Conservation (phyloP, 1,284 basidiomycete species). For the Ceratobasidium sp. region DNA sequence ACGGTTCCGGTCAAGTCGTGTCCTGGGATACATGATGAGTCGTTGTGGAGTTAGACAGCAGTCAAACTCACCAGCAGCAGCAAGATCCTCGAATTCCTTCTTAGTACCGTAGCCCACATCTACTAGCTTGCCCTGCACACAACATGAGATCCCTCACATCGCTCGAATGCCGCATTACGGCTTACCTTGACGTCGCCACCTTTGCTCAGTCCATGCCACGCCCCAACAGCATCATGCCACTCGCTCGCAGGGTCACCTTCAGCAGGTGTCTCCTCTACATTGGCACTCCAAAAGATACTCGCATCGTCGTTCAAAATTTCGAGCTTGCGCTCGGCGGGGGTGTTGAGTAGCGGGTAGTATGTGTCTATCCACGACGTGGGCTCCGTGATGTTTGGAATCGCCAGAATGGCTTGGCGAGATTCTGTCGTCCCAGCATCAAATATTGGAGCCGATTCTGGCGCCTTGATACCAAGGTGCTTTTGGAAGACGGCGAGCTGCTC, state of each 20-base stretch:
- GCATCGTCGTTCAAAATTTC: constrained; percentile 69
- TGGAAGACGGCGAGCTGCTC: constrained; percentile 71
- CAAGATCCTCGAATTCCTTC: constrained; percentile 77
- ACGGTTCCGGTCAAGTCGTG: constrained; percentile 83
- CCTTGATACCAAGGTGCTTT: constrained; percentile 64
- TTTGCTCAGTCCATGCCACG: constrained; percentile 76
- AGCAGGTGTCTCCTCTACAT: constrained; percentile 75
- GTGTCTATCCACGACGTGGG: constrained; percentile 81
- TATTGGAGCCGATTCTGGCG: constrained; percentile 62
- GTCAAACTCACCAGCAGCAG: constrained; percentile 54
- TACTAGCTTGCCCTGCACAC: constrained; percentile 67
- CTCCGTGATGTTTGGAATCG: constrained; percentile 57
- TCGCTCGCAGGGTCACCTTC: constrained; percentile 68
- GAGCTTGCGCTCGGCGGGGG: constrained; percentile 70
- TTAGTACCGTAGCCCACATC: constrained; percentile 86
- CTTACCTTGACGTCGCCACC: constrained; percentile 65
- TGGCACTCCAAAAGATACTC: constrained; percentile 71
- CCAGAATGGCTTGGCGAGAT: constrained; percentile 72
- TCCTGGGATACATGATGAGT: constrained; percentile 58
- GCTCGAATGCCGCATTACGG: background rate
- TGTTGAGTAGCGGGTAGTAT: constrained; percentile 87
- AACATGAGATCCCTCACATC: constrained; percentile 7
- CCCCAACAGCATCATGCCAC: constrained; percentile 66
- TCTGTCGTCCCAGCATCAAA: constrained; percentile 71
- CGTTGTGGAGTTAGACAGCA: background rate